Evolutionary conservation across 306 rosid genomes (phyloP), one percentile per base, ranked within the genome.

Genomic region (Trichosanthes cucumerina): DNA sequence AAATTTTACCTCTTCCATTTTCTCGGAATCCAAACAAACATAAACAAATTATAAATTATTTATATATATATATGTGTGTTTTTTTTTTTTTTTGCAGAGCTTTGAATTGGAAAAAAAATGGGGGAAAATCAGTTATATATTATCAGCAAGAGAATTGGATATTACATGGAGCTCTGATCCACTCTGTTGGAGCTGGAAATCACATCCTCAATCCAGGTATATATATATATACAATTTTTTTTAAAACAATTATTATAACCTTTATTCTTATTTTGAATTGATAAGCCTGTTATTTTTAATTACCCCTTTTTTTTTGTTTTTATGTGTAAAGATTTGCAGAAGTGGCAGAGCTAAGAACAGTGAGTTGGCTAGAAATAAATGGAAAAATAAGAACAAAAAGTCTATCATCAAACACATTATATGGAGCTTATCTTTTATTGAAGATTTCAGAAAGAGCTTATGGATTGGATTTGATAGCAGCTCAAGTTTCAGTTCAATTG

Each of bases 161-260:
- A 80, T 92, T 58, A 39, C 86, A 41, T 81, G 91, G 91, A 80
- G 88, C 78, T 52, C 39, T 2, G 86, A 86, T 7, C 89, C 91
- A 15, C 54, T 83, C 79, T 68, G 46, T 23, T 92, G 97, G 97
- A 68, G 52, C 78, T 92, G 91, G 92, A 90, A 71, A 81, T 31
- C 63, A 7, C 36, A 28, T 24, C 81, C 86, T 3, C 78, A 88
- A 79, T 90, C 97, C 64, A 91, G 91, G 72, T 75, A 56, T 15
- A 8, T 57, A 23, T 8, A 23, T 46, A 9, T 39, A 6, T 39
- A 6, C 7, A 4, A 4, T 50, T 50, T 50, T 53, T 2, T 2
- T 46, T 46, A n/a, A n/a, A n/a, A n/a, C n/a, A n/a, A n/a, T n/a
- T n/a, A n/a, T n/a, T n/a, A n/a, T n/a, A n/a, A n/a, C n/a, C n/a